Evolutionary conservation across 805 yeast species (phyloP), one percentile per base, ranked within the genome.

Genomic region (Wickerhamomyces queroliae): DNA sequence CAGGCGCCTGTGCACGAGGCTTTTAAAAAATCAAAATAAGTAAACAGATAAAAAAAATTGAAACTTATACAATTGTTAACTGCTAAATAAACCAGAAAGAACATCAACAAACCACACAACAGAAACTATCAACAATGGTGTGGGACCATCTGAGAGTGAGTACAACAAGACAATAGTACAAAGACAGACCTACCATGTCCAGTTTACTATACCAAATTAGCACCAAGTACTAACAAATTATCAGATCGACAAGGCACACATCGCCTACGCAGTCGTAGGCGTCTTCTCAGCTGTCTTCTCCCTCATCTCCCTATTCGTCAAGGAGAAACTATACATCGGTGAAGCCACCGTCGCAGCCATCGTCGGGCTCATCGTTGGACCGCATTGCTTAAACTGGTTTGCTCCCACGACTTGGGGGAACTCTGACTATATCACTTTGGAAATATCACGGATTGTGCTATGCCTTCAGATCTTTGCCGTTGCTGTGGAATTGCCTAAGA

Each of bases 381-480:
- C 97, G 0, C 87, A 84, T 52, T 83, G 87, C 53, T 63, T 88
- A 25, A 64, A 79, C 41, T 86, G 96, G 95, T 85, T 89, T 54
- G 61, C 80, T 41, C 97, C 97, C 3, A 60, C 76, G 7, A 64
- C 73, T 5, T 89, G 97, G 97, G 95, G 95, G 1, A 82, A 88
- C 54, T 62, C 85, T 1, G 96, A 90, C 58, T 70, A 71, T 38
- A 77, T 90, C 47, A 89, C 96, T 0, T 66, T 88, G 47, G 97
- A 89, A 54, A 69, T 90, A 13, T 80, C 91, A 40, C 72, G 96
- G 39, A 76, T 89, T 13, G 91, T 88, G 3, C 66, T 89, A 51
- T 81, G 91, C 56, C 76, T 89, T 38, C 96, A 89, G 65, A 86
- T 89, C 50, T 91, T 89, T 53, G 96, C 96, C 9, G 95, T 87